These are phyloP conservation scores for Pseudogymnoascus sp. DNA, from an alignment of 2,329 filamentous ascomycete species.

Conservation along the genomic window DNA sequence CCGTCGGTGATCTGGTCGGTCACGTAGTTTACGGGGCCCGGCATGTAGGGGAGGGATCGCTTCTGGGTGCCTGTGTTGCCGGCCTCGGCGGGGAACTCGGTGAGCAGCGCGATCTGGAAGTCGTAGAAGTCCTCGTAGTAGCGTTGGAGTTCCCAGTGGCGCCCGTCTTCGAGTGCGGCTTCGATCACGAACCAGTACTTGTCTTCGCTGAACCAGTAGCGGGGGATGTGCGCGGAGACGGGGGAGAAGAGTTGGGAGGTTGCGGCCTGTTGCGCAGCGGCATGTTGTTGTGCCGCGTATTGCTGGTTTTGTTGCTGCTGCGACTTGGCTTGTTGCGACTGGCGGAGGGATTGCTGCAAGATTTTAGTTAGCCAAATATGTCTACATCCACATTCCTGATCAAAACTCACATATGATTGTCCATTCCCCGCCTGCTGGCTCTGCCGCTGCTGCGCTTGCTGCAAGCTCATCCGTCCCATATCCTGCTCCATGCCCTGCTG, in stretches of 20 bases:
- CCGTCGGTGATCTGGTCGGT: slow-evolving; percentile 97
- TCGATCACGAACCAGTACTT: slow-evolving; percentile 99
- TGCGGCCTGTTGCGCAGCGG: slow-evolving; percentile 32
- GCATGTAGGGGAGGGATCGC: slow-evolving; percentile 91
- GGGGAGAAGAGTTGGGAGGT: slow-evolving; percentile 60
- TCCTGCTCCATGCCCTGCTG: slow-evolving; percentile 57
- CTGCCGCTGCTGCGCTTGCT: slow-evolving; percentile 38
- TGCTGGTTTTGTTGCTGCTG: slow-evolving; percentile 30
- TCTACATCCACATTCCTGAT: neutral
- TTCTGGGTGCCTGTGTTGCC: slow-evolving; percentile 74
- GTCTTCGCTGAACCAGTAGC: slow-evolving; percentile 92
- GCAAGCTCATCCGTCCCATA: slow-evolving; percentile 73
- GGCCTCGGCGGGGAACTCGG: slow-evolving; percentile 85
- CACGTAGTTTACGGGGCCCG: slow-evolving; percentile 92
- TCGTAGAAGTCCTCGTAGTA: slow-evolving; percentile 99
- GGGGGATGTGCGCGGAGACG: slow-evolving; percentile 73
- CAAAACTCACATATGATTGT: slow-evolving; percentile 37
- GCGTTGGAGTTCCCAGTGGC: slow-evolving; percentile 85
- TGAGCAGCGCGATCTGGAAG: slow-evolving; percentile 90
- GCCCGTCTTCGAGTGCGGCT: slow-evolving; percentile 78
- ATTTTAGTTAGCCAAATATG: neutral
- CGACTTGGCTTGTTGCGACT: slow-evolving; percentile 16
- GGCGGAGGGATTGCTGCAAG: slow-evolving; percentile 19
- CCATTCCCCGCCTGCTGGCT: slow-evolving; percentile 42
- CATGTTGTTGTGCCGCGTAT: slow-evolving; percentile 36